These are phyloP conservation scores for Daldinia vernicosa DNA, from an alignment of 495 filamentous ascomycete species.

Conservation along the genomic window DNA sequence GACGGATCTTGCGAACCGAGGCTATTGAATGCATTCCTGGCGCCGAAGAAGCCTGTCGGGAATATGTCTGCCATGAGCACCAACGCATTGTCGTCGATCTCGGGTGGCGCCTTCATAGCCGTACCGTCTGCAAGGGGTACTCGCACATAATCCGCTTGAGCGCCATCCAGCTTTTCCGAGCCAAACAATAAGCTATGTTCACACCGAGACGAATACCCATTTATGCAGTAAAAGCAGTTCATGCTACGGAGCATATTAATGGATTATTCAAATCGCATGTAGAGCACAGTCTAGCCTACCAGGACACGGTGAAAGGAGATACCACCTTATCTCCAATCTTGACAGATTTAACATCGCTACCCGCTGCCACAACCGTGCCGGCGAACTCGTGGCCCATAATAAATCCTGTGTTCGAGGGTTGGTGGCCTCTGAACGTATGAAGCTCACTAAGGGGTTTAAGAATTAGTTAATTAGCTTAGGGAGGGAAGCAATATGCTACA, in stretches of 20 bases:
- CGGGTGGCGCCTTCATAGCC: slow-evolving; percentile 76
- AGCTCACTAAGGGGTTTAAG: slow-evolving; percentile 69
- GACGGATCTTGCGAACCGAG: slow-evolving; percentile 68
- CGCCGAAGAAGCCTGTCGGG: slow-evolving; percentile 90
- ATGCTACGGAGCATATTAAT: slow-evolving; percentile 58
- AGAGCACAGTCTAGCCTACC: slow-evolving; percentile 59
- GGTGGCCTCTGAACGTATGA: slow-evolving; percentile 87
- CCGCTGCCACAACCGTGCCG: slow-evolving; percentile 74
- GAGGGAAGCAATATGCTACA: slow-evolving; percentile 6
- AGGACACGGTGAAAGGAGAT: slow-evolving; percentile 86
- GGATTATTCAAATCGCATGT: slow-evolving; percentile 5
- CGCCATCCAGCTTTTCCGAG: slow-evolving; percentile 77
- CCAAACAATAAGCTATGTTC: slow-evolving; percentile 79
- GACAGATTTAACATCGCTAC: slow-evolving; percentile 72
- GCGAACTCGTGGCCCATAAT: slow-evolving; percentile 84
- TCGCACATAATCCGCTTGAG: slow-evolving; percentile 90
- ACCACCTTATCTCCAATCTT: slow-evolving; percentile 81
- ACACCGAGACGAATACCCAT: slow-evolving; percentile 85
- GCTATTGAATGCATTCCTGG: slow-evolving; percentile 79
- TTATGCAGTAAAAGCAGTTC: slow-evolving; percentile 89
- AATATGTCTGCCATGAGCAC: slow-evolving; percentile 93
- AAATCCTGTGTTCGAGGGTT: slow-evolving; percentile 60
- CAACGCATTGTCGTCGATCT: slow-evolving; percentile 77
- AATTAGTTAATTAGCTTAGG: slow-evolving; percentile 12
- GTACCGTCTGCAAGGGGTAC: slow-evolving; percentile 87